These are phyloP conservation scores for Aquanectria penicillioides DNA, from an alignment of 2,329 filamentous ascomycete genomes.

Conservation along the genomic window DNA sequence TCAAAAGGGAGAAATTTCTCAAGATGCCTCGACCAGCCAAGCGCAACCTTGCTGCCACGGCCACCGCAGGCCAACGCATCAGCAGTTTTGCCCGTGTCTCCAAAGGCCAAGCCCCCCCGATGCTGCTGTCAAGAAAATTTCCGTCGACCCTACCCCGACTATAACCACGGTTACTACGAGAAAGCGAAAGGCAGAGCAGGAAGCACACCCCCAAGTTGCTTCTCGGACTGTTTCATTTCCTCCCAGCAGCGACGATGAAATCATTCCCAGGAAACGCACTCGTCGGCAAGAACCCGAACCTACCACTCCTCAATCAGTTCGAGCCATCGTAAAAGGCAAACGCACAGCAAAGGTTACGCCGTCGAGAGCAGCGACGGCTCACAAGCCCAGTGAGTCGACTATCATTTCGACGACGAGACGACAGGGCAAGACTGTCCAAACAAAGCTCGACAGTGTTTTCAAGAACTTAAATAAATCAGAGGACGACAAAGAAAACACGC, in stretches of 20 bases:
- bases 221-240: constrained; percentile 45
- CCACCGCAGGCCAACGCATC: constrained; percentile 46
- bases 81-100: constrained; percentile 59
- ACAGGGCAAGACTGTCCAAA: constrained; percentile 44
- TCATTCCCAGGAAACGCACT: constrained; percentile 38
- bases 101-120: constrained; percentile 48
- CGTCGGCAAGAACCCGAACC: constrained; percentile 39
- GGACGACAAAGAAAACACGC: constrained; percentile 35
- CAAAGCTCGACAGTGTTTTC: constrained; percentile 53
- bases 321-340: constrained; percentile 43
- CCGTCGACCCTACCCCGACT: constrained; percentile 35
- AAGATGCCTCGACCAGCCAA: constrained; percentile 41
- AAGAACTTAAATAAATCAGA: constrained; percentile 47
- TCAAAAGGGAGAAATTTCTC: constrained; percentile 1
- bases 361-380: constrained; percentile 42
- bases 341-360: constrained; percentile 42
- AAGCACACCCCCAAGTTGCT: constrained; percentile 38
- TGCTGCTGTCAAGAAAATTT: constrained; percentile 48
- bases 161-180: constrained; percentile 36
- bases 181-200: constrained; percentile 52
- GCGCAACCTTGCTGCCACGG: constrained; percentile 35
- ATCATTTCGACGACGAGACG: constrained; percentile 44
- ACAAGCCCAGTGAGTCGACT: constrained; percentile 46
- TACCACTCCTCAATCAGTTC: constrained; percentile 7
- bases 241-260: constrained; percentile 48